A percentile compares a stretch with the other conserved stretches of the same genome.
Conservation (phyloP, 225 moss, liverwort and hornwort genomes). For the Marchantia paleacea region DNA sequence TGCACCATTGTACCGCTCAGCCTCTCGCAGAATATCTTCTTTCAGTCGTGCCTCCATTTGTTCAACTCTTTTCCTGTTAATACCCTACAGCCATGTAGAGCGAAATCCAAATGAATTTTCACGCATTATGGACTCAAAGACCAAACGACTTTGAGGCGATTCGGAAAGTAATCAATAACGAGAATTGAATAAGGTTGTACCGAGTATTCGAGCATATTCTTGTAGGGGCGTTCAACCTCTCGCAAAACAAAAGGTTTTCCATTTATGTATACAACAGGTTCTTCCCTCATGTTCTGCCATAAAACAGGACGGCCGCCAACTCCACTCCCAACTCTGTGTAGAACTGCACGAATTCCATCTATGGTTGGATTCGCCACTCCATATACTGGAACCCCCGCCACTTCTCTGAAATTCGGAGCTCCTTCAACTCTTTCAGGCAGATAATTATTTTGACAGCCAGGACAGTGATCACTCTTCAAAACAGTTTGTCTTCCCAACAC, state of each 20-base stretch:
- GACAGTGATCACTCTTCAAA: slow-evolving; percentile 96
- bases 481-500: slow-evolving; percentile 98
- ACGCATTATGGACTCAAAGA: background rate
- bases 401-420: slow-evolving; percentile 98
- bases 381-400: slow-evolving; percentile 82
- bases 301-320: slow-evolving; percentile 72
- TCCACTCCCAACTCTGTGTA: slow-evolving; percentile 87
- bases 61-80: slow-evolving; percentile 89
- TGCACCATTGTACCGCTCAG: slow-evolving; percentile 75
- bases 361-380: slow-evolving; percentile 98
- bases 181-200: slow-evolving; percentile 31
- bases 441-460: slow-evolving; percentile 85
- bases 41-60: slow-evolving; percentile 99
- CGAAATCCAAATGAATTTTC: background rate
- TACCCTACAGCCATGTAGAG: slow-evolving; percentile 57
- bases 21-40: slow-evolving; percentile 86
- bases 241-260: slow-evolving; percentile 98
- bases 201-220: slow-evolving; percentile 99
- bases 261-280: slow-evolving; percentile 97
- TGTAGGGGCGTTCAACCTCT: slow-evolving; percentile 98
- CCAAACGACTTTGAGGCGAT: background rate
- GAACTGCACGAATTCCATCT: slow-evolving; percentile 93
- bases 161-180: background rate
- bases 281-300: slow-evolving; percentile 99
- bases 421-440: slow-evolving; percentile 95